Base-by-base conservation (phyloP, 495 filamentous ascomycete genomes). In the Penicillium malachiteum region DNA sequence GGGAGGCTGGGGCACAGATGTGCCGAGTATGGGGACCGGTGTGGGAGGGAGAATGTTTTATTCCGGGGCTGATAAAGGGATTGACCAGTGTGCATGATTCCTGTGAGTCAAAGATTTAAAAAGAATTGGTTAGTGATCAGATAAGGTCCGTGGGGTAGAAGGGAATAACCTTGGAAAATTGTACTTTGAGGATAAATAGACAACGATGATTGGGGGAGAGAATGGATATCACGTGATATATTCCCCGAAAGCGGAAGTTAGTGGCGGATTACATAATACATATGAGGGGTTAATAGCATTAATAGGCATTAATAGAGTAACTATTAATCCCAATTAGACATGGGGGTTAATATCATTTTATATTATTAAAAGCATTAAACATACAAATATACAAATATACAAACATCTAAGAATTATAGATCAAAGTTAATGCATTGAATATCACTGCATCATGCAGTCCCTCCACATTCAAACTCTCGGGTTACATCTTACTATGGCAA, bases 71-170 rank as follows among this genome's bases (percentile, higher is more conserved):
- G 21, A 26, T 26, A 26, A 40, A 18, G 31, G 33, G 18, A 30
- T 50, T 40, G 7, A 40, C 33, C 11, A 48, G 47, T 17, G 37
- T 10, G 37, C 5, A 54, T 44, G 26, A 46, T 62, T 59, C 48
- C 17, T 51, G 57, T 67, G 65, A 65, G 62, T 66, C 59, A 67
- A 65, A 49, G 18, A 39, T 49, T 50, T 65, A 50, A 60, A 58
- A 57, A 34, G 41, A 60, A 67, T 62, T 42, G 48, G 13, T 32
- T 34, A 41, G 35, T 50, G 57, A 58, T 62, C 59, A 67, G 65
- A 67, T 67, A 67, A 65, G 62, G 38, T 62, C 48, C 26, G 47
- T 47, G 57, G 57, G 48, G 34, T 37, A 21, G 4, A 26, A 21
- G 47, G 30, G 40, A 12, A 38, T 7, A 33, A 18, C 21, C 21